Evolutionary conservation across 2,329 filamentous ascomycete genomes (phyloP).

Genomic region (Claviceps africana): DNA sequence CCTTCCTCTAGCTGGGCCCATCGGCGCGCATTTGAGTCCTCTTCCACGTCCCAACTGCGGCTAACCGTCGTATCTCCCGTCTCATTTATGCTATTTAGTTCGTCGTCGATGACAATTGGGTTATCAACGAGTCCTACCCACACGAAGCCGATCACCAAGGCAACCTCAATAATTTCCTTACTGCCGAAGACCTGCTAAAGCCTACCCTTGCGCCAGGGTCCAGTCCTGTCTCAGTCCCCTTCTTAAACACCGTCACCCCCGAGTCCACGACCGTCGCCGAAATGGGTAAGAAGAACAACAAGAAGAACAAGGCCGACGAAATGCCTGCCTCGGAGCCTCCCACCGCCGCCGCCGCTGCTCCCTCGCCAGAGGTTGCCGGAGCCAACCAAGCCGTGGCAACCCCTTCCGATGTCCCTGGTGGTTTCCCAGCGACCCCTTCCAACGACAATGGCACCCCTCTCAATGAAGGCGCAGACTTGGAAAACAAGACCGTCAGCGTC

Average conservation of each 20-base stretch:
- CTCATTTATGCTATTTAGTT: conserved; percentile 45
- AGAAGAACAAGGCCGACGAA: conserved; percentile 17
- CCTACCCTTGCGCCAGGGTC: conserved; percentile 8
- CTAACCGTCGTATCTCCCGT: conserved; percentile 8
- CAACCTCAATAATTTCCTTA: conserved; percentile 88
- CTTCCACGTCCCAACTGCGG: conserved; percentile 1
- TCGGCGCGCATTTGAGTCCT: conserved; percentile 5
- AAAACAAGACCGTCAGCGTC: conserved; percentile 40
- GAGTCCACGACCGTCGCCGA: conserved; percentile 52
- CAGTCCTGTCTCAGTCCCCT: conserved; percentile 25
- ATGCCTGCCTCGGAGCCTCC: conserved; percentile 3
- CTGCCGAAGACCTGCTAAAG: conserved; percentile 52
- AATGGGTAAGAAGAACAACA: conserved; percentile 47
- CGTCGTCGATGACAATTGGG: conserved; percentile 87
- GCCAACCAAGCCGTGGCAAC: conserved; percentile 12
- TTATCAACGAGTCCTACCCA: conserved; percentile 64
- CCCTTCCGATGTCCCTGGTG: conserved; percentile 27
- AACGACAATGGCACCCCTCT: conserved; percentile 40
- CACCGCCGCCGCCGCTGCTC: background rate
- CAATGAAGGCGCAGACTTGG: conserved; percentile 33
- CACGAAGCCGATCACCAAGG: conserved; percentile 70
- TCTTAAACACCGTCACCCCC: conserved; percentile 55
- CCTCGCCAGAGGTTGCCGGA: conserved; percentile 6
- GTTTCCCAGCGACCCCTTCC: conserved; percentile 54
- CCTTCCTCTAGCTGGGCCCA: background rate